Evolutionary conservation across 805 yeast genomes (phyloP), one percentile per base, ranked within the genome.

Genomic region (Torulaspora microellipsoides): DNA sequence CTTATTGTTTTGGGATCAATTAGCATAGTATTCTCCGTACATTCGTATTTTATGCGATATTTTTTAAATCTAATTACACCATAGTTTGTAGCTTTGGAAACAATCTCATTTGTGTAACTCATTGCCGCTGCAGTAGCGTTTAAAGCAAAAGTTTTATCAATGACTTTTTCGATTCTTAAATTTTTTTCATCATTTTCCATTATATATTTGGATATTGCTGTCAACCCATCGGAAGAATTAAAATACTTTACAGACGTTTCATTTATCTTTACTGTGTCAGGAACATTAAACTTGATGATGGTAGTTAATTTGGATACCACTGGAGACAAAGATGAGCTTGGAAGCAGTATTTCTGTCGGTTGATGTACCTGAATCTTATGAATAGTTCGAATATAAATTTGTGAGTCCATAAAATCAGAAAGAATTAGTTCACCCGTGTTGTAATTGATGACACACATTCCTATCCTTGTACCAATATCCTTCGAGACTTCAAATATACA

Each of bases 321-420:
- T 0, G 69, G 69, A 0, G 44, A 27, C 1, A 60, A 13, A 6
- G 64, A 62, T 3, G 56, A 43, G 9, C 38, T 43, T 2, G 76
- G 70, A 6, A 72, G 38, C 8, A 70, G 43, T 4, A 72, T 58
- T 27, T 66, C 71, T 3, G 65, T 51, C 0, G 70, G 71, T 9
- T 56, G 52, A 35, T 56, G 58, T 1, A 71, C 55, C 14, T 62
- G 64, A 0, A 72, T 39, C 44, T 68, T 69, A 46, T 74, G 72
- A 8, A 74, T 53, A 0, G 76, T 70, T 35, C 76, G 56, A 2
- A 72, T 71, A 43, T 62, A 72, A 0, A 76, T 72, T 47, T 69
- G 76, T 0, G 78, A 68, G 49, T 74, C 79, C 14, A 65, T 55
- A 11, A 68, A 58, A 11, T 65, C 66, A 11, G 71, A 62, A 14